Base-by-base conservation (phyloP, 345 rosid genomes). In the Erodium maritimum region DNA sequence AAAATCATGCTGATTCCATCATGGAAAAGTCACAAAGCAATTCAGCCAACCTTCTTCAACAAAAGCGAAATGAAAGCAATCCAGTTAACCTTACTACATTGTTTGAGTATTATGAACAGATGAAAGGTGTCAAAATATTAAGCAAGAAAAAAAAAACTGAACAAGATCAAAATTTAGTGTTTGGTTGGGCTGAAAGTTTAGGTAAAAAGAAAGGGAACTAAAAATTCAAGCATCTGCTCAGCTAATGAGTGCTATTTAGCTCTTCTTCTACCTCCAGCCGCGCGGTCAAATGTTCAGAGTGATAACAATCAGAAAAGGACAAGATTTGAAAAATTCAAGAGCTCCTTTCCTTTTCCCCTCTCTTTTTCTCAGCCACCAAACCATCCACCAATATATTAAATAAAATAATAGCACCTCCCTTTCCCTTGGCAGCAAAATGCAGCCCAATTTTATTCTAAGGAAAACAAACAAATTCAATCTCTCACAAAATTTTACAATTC, bases 1-100 rank as follows among this genome's bases (percentile, higher is more conserved):
- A 73, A 67, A 77, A 80, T 78, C 78, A 79, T 70, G 72, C 42
- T 64, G 54, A 69, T 57, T 34, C 71, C 72, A 77, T 64, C 67
- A 56, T 14, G 53, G 62, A 64, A 64, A 72, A 72, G 74, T 46
- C 61, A 74, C 68, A 72, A 67, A 82, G 67, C 65, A 57, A 51
- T 54, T 56, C 60, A 24, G 57, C 66, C 42, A 65, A 71, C 69
- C 20, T 52, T 23, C 73, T 68, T 70, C 61, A 61, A 52, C 57
- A 66, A 84, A 80, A 75, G 74, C 60, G 65, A 51, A 65, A 62
- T 21, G 57, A 69, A 68, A 59, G 11, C 37, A 42, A 42, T 21
- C 23, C 12, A 52, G 45, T 55, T 29, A 46, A 56, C 33, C 53
- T 25, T 56, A 57, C 61, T 48, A 60, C 65, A 55, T 17, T 58